A percentile compares a stretch with the other conserved stretches of the same genome.
Evolutionary conservation across 129 eudicot species (phyloP).

Genomic region (Flaveria ramosissima): DNA sequence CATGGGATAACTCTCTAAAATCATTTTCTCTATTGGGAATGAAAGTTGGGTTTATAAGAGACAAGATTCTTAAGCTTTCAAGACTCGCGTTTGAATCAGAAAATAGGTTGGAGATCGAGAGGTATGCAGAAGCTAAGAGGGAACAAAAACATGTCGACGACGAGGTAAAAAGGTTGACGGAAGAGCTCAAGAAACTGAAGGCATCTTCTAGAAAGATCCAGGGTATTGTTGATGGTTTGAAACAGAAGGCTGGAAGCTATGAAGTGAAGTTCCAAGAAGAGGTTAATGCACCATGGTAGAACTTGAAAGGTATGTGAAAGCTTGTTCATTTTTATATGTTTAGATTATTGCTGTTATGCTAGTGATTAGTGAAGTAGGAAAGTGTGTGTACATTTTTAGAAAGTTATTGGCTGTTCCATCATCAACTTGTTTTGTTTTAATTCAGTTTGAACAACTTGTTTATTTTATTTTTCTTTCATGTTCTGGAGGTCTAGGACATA

Average conservation of each 20-base stretch:
- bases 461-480: neutral
- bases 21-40: constrained; percentile 66
- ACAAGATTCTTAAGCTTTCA: constrained; percentile 37
- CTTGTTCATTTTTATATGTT: neutral
- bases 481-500: neutral
- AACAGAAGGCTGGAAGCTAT: constrained; percentile 41
- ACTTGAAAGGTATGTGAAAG: neutral
- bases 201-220: constrained; percentile 41
- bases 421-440: neutral
- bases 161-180: constrained; percentile 48
- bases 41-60: constrained; percentile 57
- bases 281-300: constrained; percentile 61
- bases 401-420: constrained; percentile 1
- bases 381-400: constrained; percentile 9
- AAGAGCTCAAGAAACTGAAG: constrained; percentile 53
- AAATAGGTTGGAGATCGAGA: constrained; percentile 28
- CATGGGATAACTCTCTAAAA: constrained; percentile 62
- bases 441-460: neutral
- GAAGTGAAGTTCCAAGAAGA: constrained; percentile 61
- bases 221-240: constrained; percentile 43
- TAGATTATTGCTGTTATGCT: neutral
- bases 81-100: constrained; percentile 47
- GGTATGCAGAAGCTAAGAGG: constrained; percentile 45
- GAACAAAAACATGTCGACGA: constrained; percentile 35
- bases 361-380: constrained; percentile 23